phyloP scores from a whole-genome alignment of 805 yeast species.

The Jamesozyma gamospora region DNA sequence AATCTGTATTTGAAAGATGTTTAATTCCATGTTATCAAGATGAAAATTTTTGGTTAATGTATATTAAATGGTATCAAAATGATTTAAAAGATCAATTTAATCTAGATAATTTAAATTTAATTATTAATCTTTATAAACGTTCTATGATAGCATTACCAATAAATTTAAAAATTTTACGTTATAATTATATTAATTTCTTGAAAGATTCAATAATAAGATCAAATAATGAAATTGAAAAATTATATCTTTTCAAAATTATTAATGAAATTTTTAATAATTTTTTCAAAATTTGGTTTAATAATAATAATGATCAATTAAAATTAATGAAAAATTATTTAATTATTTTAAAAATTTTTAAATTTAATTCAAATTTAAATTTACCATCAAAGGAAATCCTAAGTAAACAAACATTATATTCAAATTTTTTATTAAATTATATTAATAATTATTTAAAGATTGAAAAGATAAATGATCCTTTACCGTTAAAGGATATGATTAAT shows the following conservation, averaged over 20 bases:
- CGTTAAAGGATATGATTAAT: slow-evolving; percentile 30
- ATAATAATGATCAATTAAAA: slow-evolving; percentile 2
- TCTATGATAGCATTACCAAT: slow-evolving; percentile 39
- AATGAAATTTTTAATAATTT: slow-evolving; percentile 8
- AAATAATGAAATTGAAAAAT: slow-evolving; percentile 1
- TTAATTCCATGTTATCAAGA: slow-evolving; percentile 56
- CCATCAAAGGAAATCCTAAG: slow-evolving; percentile 11
- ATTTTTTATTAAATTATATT: slow-evolving; percentile 18
- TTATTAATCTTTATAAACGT: slow-evolving; percentile 39
- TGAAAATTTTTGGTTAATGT: slow-evolving; percentile 60
- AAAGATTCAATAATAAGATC: slow-evolving; percentile 8
- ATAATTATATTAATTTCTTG: slow-evolving; percentile 13
- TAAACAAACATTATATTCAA: slow-evolving; percentile 17
- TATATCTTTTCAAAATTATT: slow-evolving; percentile 8
- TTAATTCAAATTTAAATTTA: slow-evolving; percentile 12
- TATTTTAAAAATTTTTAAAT: slow-evolving; percentile 16
- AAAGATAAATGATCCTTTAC: slow-evolving; percentile 11
- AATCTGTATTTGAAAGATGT: slow-evolving; percentile 58
- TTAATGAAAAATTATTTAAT: slow-evolving; percentile 17
- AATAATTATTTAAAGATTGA: slow-evolving; percentile 17
- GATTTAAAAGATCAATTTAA: not conserved
- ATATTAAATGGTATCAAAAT: slow-evolving; percentile 37
- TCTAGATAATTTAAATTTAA: slow-evolving; percentile 1
- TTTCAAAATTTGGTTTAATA: slow-evolving; percentile 13
- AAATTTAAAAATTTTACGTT: slow-evolving; percentile 10